phyloP scores from a whole-genome alignment of 495 filamentous ascomycete species.

The Venustampulla echinocandica region DNA sequence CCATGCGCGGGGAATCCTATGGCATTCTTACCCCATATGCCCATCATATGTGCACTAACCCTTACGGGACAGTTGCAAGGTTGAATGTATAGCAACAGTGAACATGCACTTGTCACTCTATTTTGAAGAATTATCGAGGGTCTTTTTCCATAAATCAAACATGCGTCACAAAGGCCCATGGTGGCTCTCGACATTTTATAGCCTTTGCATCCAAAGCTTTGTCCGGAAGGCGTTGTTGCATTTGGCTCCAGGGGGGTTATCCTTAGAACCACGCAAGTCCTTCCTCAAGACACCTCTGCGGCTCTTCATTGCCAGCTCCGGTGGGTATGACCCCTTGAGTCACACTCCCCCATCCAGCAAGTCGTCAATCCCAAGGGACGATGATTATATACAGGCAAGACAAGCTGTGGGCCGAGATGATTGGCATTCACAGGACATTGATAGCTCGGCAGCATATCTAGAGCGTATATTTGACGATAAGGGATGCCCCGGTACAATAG shows the following conservation, averaged over 20 bases:
- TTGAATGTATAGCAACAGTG: conserved; percentile 13
- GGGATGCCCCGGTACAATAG: too few species aligned
- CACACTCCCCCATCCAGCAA: too few species aligned
- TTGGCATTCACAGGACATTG: too few species aligned
- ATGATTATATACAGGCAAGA: too few species aligned
- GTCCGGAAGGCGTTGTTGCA: conserved; percentile 17
- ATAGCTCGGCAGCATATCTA: too few species aligned
- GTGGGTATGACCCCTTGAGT: neutral
- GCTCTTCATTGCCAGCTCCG: neutral
- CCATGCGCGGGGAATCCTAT: neutral
- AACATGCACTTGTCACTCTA: conserved; percentile 18
- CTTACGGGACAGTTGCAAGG: neutral
- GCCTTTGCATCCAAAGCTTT: conserved; percentile 29
- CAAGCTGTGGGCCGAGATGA: too few species aligned
- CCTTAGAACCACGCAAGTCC: neutral
- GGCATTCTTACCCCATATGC: too few species aligned
- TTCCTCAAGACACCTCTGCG: neutral
- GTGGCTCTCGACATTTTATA: conserved; percentile 31
- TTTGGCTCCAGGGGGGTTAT: neutral
- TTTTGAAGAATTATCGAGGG: conserved; percentile 26
- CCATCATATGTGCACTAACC: neutral
- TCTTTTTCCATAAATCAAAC: conserved; percentile 33
- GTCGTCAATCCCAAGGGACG: too few species aligned
- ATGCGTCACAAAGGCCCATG: conserved; percentile 27
- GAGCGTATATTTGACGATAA: too few species aligned